These are phyloP conservation scores for Chenopodium suecicum DNA, from an alignment of 148 eudicot species.

Conservation along the genomic window DNA sequence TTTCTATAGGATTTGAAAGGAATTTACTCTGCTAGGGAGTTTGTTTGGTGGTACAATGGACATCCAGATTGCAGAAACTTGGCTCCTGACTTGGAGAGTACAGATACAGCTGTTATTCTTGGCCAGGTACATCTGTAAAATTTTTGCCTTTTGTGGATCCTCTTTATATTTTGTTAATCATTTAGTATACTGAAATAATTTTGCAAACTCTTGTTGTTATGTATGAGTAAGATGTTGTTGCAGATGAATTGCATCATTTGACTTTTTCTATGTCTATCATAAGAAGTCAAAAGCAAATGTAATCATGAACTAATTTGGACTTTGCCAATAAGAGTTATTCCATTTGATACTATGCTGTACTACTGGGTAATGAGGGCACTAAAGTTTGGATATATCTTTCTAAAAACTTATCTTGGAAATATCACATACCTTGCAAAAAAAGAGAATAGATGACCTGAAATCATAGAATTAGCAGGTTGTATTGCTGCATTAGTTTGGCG, in stretches of 20 bases:
- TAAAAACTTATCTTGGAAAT: not conserved
- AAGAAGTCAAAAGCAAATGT: not conserved
- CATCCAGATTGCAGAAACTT: constrained; percentile 78
- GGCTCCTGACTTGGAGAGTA: constrained; percentile 69
- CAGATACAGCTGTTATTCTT: constrained; percentile 90
- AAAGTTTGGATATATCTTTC: not conserved
- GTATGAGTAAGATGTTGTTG: not conserved
- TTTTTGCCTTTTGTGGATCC: not conserved
- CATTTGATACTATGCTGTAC: not conserved
- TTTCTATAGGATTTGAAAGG: constrained; percentile 52
- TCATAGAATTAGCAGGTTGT: not conserved
- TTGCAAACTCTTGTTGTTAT: not conserved
- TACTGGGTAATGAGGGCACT: not conserved
- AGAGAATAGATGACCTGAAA: not conserved
- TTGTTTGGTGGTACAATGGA: constrained; percentile 99
- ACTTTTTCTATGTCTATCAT: not conserved
- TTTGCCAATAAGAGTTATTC: too few species aligned
- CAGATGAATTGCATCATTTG: not conserved
- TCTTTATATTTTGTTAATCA: not conserved
- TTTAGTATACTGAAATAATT: not conserved
- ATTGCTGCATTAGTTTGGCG: not conserved
- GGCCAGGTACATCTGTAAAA: constrained; percentile 66
- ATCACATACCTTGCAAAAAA: not conserved
- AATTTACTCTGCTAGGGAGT: constrained; percentile 88
- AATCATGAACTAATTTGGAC: not conserved